A percentile compares a stretch with the other conserved stretches of the same genome.
Evolutionary conservation across 2,329 filamentous ascomycete genomes (phyloP).

Genomic region (Colletotrichum noveboracense): DNA sequence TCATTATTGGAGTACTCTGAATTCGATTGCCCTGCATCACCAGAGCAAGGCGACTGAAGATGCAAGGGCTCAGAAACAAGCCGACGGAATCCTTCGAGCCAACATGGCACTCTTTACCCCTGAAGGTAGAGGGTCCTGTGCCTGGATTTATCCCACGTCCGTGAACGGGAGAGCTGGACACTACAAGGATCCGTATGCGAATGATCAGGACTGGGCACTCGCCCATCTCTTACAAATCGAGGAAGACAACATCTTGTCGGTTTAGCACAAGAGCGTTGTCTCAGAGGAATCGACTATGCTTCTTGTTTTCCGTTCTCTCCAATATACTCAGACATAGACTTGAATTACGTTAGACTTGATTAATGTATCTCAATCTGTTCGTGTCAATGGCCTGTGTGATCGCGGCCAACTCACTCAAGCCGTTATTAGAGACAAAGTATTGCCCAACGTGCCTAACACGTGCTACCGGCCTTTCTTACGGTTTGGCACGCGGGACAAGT

Average conservation of each 20-base stretch:
- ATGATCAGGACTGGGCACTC: slow-evolving; percentile 19
- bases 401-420: background rate
- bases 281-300: background rate
- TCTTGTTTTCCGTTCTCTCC: background rate
- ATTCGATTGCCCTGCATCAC: slow-evolving; percentile 13
- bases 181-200: slow-evolving; percentile 18
- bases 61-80: background rate
- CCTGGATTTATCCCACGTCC: slow-evolving; percentile 16
- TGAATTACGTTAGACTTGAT: background rate
- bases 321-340: background rate
- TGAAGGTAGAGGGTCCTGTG: slow-evolving; percentile 10
- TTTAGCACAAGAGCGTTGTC: background rate
- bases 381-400: background rate
- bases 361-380: background rate
- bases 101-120: slow-evolving; percentile 13
- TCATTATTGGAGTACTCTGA: slow-evolving; percentile 21
- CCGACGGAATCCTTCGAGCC: background rate
- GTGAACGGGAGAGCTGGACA: slow-evolving; percentile 10
- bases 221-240: slow-evolving; percentile 14
- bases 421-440: background rate
- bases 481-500: background rate
- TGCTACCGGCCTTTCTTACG: background rate
- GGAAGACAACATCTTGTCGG: background rate
- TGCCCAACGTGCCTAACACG: background rate
- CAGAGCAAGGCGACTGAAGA: background rate